Evolutionary conservation across 2,329 filamentous ascomycete genomes (phyloP).

Genomic region (Trichothecium roseum): DNA sequence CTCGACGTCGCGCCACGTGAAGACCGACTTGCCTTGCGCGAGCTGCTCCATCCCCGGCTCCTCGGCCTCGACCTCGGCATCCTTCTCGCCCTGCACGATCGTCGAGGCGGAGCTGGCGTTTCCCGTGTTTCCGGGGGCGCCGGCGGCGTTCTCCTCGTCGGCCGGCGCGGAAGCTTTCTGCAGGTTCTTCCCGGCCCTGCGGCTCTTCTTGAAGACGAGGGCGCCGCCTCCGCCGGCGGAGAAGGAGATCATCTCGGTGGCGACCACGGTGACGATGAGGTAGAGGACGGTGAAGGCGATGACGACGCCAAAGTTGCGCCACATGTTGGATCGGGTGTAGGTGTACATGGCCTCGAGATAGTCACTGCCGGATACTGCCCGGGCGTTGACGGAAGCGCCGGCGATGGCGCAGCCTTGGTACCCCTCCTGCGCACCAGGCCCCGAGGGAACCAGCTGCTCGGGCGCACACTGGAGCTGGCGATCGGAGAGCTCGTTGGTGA

Average conservation of each 20-base stretch:
- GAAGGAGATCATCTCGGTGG: conserved; percentile 57
- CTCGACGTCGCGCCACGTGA: conserved; percentile 61
- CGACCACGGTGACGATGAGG: conserved; percentile 57
- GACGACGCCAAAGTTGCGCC: conserved; percentile 66
- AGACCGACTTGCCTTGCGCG: conserved; percentile 30
- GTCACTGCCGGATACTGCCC: conserved; percentile 36
- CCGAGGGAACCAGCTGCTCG: conserved; percentile 34
- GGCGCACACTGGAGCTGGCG: conserved; percentile 38
- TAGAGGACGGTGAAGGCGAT: conserved; percentile 65
- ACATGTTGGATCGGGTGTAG: conserved; percentile 45
- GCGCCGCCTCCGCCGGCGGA: conserved; percentile 53
- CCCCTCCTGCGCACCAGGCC: conserved; percentile 24
- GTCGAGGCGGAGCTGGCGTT: conserved; percentile 1
- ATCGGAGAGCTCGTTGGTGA: conserved; percentile 43
- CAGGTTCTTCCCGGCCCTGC: conserved; percentile 40
- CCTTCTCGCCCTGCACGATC: neutral
- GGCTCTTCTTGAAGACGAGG: conserved; percentile 61
- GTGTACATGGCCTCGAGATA: conserved; percentile 42
- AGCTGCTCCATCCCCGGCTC: conserved; percentile 12
- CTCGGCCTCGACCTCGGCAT: neutral
- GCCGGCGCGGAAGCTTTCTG: conserved; percentile 9
- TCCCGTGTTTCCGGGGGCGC: neutral
- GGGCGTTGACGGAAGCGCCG: conserved; percentile 38
- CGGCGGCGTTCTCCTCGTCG: conserved; percentile 28
- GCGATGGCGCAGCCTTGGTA: conserved; percentile 45